phyloP scores from a whole-genome alignment of 805 yeast species.

The Brettanomyces bruxellensis region DNA sequence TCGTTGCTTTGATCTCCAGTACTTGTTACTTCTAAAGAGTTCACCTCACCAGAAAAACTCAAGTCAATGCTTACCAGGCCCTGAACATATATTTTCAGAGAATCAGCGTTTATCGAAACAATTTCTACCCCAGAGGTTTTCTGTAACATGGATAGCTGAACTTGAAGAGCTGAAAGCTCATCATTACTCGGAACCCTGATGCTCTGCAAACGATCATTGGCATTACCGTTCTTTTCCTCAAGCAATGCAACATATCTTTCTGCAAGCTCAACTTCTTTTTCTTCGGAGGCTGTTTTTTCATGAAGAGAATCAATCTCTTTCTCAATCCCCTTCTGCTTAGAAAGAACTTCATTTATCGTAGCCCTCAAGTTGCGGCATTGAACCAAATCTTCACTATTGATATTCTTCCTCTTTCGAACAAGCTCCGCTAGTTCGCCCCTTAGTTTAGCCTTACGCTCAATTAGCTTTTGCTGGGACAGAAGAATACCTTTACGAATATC shows the following conservation, averaged over 20 bases:
- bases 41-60: no score
- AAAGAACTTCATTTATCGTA: no score
- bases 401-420: conserved; percentile 3
- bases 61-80: no score
- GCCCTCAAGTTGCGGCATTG: neutral
- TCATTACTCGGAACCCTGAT: conserved; percentile 10
- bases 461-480: conserved; percentile 16
- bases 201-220: neutral
- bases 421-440: conserved; percentile 9
- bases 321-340: no score
- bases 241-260: no score
- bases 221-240: no score
- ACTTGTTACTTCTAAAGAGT: no score
- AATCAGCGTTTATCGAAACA: conserved; percentile 1
- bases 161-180: conserved; percentile 7
- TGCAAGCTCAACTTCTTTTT: no score
- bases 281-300: no score
- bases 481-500: conserved; percentile 17
- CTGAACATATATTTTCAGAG: no score
- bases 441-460: conserved; percentile 14
- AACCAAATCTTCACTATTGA: conserved; percentile 4
- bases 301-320: no score
- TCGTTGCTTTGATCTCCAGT: no score
- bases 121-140: conserved; percentile 6
- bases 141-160: conserved; percentile 8